Base-by-base conservation (phyloP, 805 yeast genomes). In the Komagataella mondaviorum region DNA sequence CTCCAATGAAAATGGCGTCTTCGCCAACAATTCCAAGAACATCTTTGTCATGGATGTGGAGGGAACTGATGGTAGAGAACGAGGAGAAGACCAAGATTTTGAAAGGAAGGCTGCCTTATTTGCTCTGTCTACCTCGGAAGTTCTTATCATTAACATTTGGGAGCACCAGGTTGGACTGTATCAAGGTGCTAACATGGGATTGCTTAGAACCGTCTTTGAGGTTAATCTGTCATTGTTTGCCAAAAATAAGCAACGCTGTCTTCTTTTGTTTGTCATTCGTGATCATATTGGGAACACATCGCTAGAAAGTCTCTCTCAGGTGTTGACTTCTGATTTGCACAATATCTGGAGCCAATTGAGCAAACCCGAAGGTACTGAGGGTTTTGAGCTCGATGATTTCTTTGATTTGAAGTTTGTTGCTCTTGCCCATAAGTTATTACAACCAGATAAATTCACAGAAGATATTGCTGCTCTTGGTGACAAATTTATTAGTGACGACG, bases 11-110 rank as follows among this genome's bases (percentile, higher is more conserved):
- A 45, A 48, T 7, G 57, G 55, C 14, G 49, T 23, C 2, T 46
- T 52, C 4, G 43, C 49, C 4, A 50, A 52, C 4, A 60, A 59
- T 46, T 53, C 59, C 16, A 53, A 55, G 20, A 58, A 80, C 55
- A 71, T 88, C 8, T 75, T 88, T 55, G 95, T 93, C 2, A 77
- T 93, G 76, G 99, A 93, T 63, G 98, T 93, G n/a, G 99, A 93
- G 68, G 99, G 99, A 49, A 90, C 97, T 0, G 99, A 93, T 69
- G 98, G 99, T 49, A 77, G 96, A 54, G 99, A 93, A 68, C 78
- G 97, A 52, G 98, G 98, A 23, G 99, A 93, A 60, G 98, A 93
- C 66, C 97, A 93, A 67, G 99, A 93, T 67, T 93, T 93, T 65
- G 99, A 93, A 67, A 78, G 99, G 53, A 93, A 93, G 59, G 90